Evolutionary conservation across 1,284 basidiomycete genomes (phyloP).

Genomic region (Neonothopanus nambi): DNA sequence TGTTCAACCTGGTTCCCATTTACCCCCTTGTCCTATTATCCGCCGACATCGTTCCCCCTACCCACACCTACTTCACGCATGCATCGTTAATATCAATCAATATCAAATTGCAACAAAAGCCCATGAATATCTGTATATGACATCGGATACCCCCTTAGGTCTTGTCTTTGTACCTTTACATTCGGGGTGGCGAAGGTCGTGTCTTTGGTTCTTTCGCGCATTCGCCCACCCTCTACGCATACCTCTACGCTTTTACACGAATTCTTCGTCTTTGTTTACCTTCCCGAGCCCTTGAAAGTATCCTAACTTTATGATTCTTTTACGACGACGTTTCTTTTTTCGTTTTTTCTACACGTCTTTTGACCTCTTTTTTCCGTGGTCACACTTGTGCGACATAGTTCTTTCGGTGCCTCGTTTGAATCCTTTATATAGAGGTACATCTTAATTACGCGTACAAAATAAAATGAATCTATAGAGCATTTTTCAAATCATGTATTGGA

Average conservation of each 20-base stretch:
- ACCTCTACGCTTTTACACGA: constrained; percentile 3
- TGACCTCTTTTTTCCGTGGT: too few relatives aligned
- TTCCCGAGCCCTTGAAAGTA: not conserved
- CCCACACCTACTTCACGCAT: constrained; percentile 6
- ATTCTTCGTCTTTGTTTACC: not conserved
- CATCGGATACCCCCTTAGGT: constrained; percentile 3
- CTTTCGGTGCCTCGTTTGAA: not conserved
- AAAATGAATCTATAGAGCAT: constrained; percentile 8
- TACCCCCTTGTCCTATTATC: not conserved
- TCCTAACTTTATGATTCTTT: constrained; percentile 4
- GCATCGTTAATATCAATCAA: constrained; percentile 7
- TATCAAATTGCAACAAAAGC: not conserved
- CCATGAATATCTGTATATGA: constrained; percentile 8
- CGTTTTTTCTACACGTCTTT: too few relatives aligned
- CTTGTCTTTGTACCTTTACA: constrained; percentile 1
- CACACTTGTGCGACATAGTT: not conserved
- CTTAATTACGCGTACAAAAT: not conserved
- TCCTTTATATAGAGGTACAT: too few relatives aligned
- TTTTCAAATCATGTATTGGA: too few relatives aligned
- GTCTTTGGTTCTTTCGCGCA: too few relatives aligned
- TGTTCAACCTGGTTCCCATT: not conserved
- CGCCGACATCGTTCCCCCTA: not conserved
- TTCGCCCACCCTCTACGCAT: too few relatives aligned
- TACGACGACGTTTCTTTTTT: not conserved
- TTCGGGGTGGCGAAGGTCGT: not conserved